These are phyloP conservation scores for Boletus rubescentipes DNA, from an alignment of 768 basidiomycete genomes.

Conservation along the genomic window DNA sequence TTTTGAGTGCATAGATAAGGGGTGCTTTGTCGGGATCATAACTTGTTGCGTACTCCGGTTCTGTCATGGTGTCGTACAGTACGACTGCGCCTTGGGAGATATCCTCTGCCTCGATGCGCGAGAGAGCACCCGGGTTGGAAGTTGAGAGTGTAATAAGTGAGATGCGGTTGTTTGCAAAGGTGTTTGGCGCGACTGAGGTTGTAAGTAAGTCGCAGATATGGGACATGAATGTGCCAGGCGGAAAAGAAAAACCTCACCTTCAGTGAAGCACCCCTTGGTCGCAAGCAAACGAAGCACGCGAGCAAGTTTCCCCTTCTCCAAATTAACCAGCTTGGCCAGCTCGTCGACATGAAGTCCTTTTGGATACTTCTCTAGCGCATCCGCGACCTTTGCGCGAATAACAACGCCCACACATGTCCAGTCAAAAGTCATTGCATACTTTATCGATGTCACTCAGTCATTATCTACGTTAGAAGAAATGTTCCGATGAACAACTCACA, in stretches of 20 bases:
- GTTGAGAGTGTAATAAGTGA: slow-evolving; percentile 26
- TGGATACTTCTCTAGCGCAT: slow-evolving; percentile 24
- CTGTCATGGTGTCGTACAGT: slow-evolving; percentile 26
- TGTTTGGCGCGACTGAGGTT: slow-evolving; percentile 23
- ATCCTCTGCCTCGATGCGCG: slow-evolving; percentile 9
- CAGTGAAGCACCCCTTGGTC: slow-evolving; percentile 30
- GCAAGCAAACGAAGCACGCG: slow-evolving; percentile 33
- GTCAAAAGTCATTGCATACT: slow-evolving; percentile 25
- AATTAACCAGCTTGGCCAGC: slow-evolving; percentile 22
- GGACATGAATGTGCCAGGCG: neutral
- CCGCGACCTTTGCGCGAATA: slow-evolving; percentile 26
- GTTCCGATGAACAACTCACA: slow-evolving; percentile 6
- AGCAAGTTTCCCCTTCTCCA: slow-evolving; percentile 30
- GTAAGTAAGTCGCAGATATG: neutral
- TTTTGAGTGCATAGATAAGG: slow-evolving; percentile 19
- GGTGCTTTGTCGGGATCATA: slow-evolving; percentile 23
- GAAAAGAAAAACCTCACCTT: slow-evolving; percentile 17
- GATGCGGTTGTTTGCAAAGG: slow-evolving; percentile 36
- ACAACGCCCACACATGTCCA: slow-evolving; percentile 28
- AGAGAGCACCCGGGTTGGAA: slow-evolving; percentile 10
- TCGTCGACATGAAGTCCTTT: slow-evolving; percentile 29
- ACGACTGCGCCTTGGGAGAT: slow-evolving; percentile 11
- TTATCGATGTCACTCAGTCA: neutral
- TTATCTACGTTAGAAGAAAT: neutral
- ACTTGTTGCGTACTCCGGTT: slow-evolving; percentile 25